Evolutionary conservation across 495 filamentous ascomycete genomes (phyloP), one percentile per base, ranked within the genome.

Genomic region (Trichocladium uniseriatum): DNA sequence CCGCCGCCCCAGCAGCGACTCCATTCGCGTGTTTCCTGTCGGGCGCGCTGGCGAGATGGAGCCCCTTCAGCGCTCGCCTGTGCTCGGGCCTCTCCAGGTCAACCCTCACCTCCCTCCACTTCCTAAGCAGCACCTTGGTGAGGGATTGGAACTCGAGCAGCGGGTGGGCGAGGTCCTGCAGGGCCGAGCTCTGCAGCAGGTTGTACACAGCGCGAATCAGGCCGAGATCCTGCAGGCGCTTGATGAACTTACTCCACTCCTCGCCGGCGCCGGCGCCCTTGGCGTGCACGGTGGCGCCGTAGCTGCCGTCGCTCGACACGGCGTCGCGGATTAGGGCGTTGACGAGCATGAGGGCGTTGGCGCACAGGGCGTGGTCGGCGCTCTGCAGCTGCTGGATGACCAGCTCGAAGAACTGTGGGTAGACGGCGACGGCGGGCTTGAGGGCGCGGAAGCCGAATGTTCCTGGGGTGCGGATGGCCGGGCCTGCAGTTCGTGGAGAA

Each of bases 231-330:
- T 97, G 94, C 48, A 97, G 67, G 56, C 79, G 76, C 67, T 94
- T 94, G 48, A 99, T 91, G 59, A 97, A 94, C 51, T 84, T 89
- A 14, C 89, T 87, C 94, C 94, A 99, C 61, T 97, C 90, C 56
- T 80, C 78, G 20, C 73, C 76, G 8, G 62, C 58, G 1, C 64
- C 70, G 47, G 42, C 53, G 1, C 56, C 59, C 55, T 64, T 71
- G 15, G 51, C 18, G 3, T 21, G 34, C 7, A 64, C 58, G 39
- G 78, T 80, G 11, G 22, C 43, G 45, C 57, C 42, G 31, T 16
- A 43, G 43, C 54, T 14, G 19, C 49, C 73, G 43, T 91, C 87
- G 63, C 81, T 84, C n/a, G 85, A 82, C 42, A 96, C 82, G 2
- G 89, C 85, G 64, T 99, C 94, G 39, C 92, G 78, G 76, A 97